phyloP scores from a whole-genome alignment of 768 basidiomycete genomes.

The Termitomyces sp. region DNA sequence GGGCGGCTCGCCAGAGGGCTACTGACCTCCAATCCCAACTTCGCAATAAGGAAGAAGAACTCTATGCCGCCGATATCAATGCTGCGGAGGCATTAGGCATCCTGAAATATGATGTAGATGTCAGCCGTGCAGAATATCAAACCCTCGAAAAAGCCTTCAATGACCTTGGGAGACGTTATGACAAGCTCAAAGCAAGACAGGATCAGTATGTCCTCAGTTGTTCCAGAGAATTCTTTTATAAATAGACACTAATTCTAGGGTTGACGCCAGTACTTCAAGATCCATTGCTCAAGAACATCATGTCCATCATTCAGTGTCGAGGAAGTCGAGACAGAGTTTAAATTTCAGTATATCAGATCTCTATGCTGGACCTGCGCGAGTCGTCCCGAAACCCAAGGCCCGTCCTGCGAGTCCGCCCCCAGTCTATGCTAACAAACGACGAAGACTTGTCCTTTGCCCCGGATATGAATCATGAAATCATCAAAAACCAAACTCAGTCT shows the following conservation, averaged over 20 bases:
- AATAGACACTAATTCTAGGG: neutral
- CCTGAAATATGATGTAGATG: neutral
- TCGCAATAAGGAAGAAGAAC: neutral
- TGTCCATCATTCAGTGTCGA: neutral
- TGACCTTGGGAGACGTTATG: conserved; percentile 17
- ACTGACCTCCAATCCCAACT: conserved; percentile 12
- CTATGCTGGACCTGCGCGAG: neutral
- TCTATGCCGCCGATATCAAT: neutral
- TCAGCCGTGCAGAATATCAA: neutral
- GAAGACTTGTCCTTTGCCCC: neutral
- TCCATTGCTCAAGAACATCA: neutral
- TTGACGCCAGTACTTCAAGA: neutral
- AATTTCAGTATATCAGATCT: neutral
- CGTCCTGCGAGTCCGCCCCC: conserved; percentile 11
- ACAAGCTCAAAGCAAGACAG: neutral
- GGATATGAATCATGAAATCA: neutral
- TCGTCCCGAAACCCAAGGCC: conserved; percentile 2
- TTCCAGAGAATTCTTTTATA: neutral
- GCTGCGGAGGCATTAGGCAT: neutral
- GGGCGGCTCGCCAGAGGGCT: conserved; percentile 23
- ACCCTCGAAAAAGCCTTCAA: conserved; percentile 18
- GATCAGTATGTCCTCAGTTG: conserved; percentile 5
- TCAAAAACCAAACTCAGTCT: neutral
- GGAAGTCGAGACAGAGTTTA: neutral
- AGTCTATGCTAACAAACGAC: conserved; percentile 9